A percentile compares a stretch with the other conserved stretches of the same genome.
phyloP scores from a whole-genome alignment of 2,329 filamentous ascomycete genomes.

The Neofusicoccum laricinum region DNA sequence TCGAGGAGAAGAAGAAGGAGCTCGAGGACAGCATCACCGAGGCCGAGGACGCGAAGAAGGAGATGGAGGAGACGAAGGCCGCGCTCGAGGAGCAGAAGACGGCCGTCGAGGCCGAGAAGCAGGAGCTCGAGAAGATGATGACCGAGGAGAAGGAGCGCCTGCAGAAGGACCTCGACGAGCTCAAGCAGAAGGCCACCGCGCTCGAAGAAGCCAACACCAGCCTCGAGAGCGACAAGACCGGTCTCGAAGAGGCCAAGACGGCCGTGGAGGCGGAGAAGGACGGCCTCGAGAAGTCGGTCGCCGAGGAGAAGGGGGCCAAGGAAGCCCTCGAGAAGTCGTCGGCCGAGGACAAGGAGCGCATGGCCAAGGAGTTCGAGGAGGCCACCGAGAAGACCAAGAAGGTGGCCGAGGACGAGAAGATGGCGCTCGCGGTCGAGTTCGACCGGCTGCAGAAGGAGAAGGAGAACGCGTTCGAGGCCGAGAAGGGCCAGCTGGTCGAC shows the following conservation, averaged over 20 bases:
- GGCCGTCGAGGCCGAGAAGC: constrained; percentile 43
- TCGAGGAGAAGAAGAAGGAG: constrained; percentile 53
- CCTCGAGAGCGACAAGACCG: constrained; percentile 42
- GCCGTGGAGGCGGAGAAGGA: constrained; percentile 32
- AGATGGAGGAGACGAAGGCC: constrained; percentile 31
- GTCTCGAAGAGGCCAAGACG: constrained; percentile 30
- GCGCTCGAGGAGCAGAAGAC: constrained; percentile 32
- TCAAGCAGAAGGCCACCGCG: constrained; percentile 41
- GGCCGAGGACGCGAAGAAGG: constrained; percentile 43
- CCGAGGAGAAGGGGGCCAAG: constrained; percentile 33
- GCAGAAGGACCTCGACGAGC: constrained; percentile 41
- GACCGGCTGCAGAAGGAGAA: constrained; percentile 29
- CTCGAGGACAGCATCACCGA: constrained; percentile 46
- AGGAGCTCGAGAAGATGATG: constrained; percentile 41
- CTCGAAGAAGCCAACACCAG: constrained; percentile 45
- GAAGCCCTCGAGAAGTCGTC: constrained; percentile 44
- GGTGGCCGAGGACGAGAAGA: constrained; percentile 37
- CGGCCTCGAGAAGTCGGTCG: constrained; percentile 38
- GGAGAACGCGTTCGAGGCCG: constrained; percentile 41
- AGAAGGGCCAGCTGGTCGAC: constrained; percentile 44
- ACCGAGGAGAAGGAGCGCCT: constrained; percentile 33
- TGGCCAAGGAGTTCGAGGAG: constrained; percentile 41
- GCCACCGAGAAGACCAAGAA: constrained; percentile 35
- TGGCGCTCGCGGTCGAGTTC: constrained; percentile 38
- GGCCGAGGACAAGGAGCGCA: constrained; percentile 32